Conservation (phyloP, 176 grass and related monocot genomes). For the Triticum urartu region DNA sequence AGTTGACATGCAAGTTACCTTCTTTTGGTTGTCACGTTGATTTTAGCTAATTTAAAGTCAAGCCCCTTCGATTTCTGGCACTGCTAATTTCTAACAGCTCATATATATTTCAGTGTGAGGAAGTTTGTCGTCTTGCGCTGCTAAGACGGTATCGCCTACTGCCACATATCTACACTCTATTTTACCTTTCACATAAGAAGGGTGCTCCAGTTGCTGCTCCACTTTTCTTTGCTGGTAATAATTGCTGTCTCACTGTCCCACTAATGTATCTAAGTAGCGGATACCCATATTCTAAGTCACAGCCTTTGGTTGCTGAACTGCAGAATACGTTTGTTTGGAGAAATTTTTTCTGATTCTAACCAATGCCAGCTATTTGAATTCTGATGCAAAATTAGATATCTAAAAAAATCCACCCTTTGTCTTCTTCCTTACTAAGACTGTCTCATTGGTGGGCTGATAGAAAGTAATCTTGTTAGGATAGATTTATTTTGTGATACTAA, state of each 20-base stretch:
- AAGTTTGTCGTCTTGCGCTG: conserved; percentile 93
- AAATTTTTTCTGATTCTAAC: not conserved
- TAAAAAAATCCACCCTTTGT: not conserved
- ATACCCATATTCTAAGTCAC: conserved; percentile 6
- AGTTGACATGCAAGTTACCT: not conserved
- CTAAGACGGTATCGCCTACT: conserved; percentile 77
- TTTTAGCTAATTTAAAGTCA: not conserved
- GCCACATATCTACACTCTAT: conserved; percentile 89
- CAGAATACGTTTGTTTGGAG: not conserved
- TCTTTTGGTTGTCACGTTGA: not conserved
- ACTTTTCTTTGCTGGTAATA: conserved; percentile 85
- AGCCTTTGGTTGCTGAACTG: not conserved
- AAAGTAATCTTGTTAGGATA: not conserved
- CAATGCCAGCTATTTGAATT: not conserved
- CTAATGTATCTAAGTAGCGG: not conserved
- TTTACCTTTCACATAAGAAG: conserved; percentile 80
- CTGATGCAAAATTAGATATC: not conserved
- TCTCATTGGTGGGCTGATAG: not conserved
- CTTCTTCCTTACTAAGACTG: not conserved
- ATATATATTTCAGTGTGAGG: conserved; percentile 68
- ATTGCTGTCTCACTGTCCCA: conserved; percentile 4
- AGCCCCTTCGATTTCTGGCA: conserved; percentile 11
- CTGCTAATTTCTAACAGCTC: conserved; percentile 7
- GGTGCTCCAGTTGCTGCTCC: conserved; percentile 74
- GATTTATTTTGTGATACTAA: not conserved